Base-by-base conservation (phyloP, 1,284 basidiomycete species). In the Sporisorium scitamineum region DNA sequence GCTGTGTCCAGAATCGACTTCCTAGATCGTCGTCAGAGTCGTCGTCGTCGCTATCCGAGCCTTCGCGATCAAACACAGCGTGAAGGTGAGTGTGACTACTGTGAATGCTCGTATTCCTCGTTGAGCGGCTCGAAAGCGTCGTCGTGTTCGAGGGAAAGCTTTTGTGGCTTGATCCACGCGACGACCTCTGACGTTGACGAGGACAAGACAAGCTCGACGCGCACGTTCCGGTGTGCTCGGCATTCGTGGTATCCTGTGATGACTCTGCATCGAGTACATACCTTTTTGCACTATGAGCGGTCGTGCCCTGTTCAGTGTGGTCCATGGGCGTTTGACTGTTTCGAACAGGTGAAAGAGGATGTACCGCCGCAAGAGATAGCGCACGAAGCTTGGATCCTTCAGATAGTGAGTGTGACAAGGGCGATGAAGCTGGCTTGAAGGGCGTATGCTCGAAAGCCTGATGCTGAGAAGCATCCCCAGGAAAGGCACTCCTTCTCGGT, bases 1-100 rank as follows among this genome's bases (percentile, higher is more conserved):
- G 45, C 8, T 66, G 62, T 0, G 62, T 61, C 69, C 69, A 71
- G 34, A 71, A 71, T 2, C 51, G 42, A 13, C 29, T 41, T 3
- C 62, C 69, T 1, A 71, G 16, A 5, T 62, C 61, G 0, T 14
- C 26, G n/a, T 69, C 59, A 0, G 56, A 22, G n/a, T 41, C 58
- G 3, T 59, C 57, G 8, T 34, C 45, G 13, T 68, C 61, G 6
- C 20, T 48, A 11, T 54, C 57, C 1, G 50, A 41, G 42, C 44
- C 31, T 2, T 22, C 26, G 0, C 22, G 31, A 39, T 48, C 22
- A 1, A 29, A 45, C 6, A 18, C 20, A 5, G 24, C 5, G 14
- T 16, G 29, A 5, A 22, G 1, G 24, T 24, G 53, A 5, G 50
- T 53, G 31, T 18, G 61, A 37, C 44, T 61, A 29, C 55, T 71